phyloP scores from a whole-genome alignment of 2,329 filamentous ascomycete genomes.

The Volutella citrinella region DNA sequence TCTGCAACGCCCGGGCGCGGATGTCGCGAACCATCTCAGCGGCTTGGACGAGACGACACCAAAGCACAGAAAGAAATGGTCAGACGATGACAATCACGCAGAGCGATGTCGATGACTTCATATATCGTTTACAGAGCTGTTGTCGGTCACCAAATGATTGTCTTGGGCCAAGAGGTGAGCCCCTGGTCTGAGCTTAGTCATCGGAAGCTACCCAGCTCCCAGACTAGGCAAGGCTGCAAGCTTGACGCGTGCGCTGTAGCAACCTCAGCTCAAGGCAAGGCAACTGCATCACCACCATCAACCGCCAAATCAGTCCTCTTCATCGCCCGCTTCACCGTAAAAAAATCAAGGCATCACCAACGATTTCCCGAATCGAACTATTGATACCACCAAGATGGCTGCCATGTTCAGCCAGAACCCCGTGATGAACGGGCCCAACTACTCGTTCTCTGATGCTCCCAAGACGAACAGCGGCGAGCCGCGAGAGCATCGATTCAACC shows the following conservation, averaged over 20 bases:
- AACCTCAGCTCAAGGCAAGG: slow-evolving; percentile 27
- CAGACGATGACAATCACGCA: slow-evolving; percentile 6
- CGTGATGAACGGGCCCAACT: slow-evolving; percentile 66
- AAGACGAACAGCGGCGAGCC: slow-evolving; percentile 51
- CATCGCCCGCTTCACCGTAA: slow-evolving; percentile 13
- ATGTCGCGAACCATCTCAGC: slow-evolving; percentile 52
- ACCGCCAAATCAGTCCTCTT: slow-evolving; percentile 8
- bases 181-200: slow-evolving; percentile 38
- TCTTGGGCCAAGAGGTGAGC: slow-evolving; percentile 17
- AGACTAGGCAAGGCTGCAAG: slow-evolving; percentile 49
- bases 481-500: slow-evolving; percentile 83
- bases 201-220: slow-evolving; percentile 32
- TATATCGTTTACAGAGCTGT: slow-evolving; percentile 38
- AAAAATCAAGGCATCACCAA: not conserved
- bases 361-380: not conserved
- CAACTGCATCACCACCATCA: slow-evolving; percentile 15
- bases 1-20: slow-evolving; percentile 61
- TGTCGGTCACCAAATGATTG: slow-evolving; percentile 48
- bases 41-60: not conserved
- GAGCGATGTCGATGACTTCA: slow-evolving; percentile 16
- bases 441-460: slow-evolving; percentile 63
- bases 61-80: slow-evolving; percentile 6
- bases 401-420: slow-evolving; percentile 71
- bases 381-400: slow-evolving; percentile 45
- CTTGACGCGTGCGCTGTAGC: slow-evolving; percentile 38